Evolutionary conservation across 1,284 basidiomycete genomes (phyloP).

Genomic region (Ustilago sp.): DNA sequence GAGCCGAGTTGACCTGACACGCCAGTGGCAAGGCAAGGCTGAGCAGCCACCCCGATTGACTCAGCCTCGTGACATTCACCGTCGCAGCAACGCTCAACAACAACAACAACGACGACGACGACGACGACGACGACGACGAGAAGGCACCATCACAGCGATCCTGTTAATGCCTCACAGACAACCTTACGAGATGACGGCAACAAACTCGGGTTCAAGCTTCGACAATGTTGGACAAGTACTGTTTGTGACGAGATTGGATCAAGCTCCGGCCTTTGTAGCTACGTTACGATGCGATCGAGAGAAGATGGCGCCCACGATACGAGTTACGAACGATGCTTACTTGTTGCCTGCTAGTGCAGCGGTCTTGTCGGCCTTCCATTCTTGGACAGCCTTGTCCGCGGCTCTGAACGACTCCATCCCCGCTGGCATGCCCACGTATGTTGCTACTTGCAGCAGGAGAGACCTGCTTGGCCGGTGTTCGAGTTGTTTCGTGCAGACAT

Average conservation of each 20-base stretch:
- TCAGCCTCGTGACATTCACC: not conserved
- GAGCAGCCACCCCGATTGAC: slow-evolving; percentile 5
- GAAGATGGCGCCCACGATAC: not conserved
- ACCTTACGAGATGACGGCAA: not conserved
- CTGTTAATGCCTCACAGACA: not conserved
- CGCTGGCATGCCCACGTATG: slow-evolving; percentile 49
- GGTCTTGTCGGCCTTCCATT: slow-evolving; percentile 37
- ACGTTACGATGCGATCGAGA: not conserved
- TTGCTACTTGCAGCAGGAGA: slow-evolving; percentile 39
- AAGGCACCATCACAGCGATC: not conserved
- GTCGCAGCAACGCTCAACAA: not conserved
- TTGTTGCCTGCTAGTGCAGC: not conserved
- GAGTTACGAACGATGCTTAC: not conserved
- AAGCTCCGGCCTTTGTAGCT: not conserved
- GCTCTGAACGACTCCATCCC: slow-evolving; percentile 44
- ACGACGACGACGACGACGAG: not conserved
- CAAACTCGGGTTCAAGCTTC: not conserved
- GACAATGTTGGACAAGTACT: not conserved
- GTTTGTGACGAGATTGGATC: not conserved
- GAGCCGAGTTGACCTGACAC: slow-evolving; percentile 1
- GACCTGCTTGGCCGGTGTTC: not conserved
- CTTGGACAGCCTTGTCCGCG: slow-evolving; percentile 46
- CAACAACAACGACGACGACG: not conserved
- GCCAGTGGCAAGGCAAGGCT: not conserved
- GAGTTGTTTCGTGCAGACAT: slow-evolving; percentile 12